Conservation (phyloP, 2,329 filamentous ascomycete genomes). For the Stagonosporopsis chrysanthemi region DNA sequence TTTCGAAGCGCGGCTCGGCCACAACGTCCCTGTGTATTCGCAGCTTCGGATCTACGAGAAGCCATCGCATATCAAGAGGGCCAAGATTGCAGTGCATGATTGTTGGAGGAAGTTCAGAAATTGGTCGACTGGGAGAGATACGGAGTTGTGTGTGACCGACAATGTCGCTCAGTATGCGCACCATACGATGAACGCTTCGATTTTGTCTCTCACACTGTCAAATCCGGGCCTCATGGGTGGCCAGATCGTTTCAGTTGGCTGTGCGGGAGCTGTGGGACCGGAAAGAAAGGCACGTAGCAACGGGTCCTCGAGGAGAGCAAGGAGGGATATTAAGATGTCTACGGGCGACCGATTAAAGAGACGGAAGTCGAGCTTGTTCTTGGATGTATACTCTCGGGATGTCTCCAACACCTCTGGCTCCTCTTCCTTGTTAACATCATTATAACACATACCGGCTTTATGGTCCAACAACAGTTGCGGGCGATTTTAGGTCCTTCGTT, state of each 20-base stretch:
- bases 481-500: no score
- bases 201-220: neutral
- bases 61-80: slow-evolving; percentile 1
- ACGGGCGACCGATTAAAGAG: neutral
- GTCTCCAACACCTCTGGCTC: neutral
- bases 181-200: neutral
- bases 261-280: neutral
- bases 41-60: slow-evolving; percentile 10
- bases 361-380: slow-evolving; percentile 11
- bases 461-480: neutral
- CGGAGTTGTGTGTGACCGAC: neutral
- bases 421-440: neutral
- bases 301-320: neutral
- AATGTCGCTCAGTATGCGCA: neutral
- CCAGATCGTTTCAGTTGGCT: neutral
- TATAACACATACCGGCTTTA: neutral
- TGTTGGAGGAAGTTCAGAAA: slow-evolving; percentile 11
- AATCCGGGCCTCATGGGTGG: neutral
- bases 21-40: neutral
- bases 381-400: slow-evolving; percentile 1
- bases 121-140: slow-evolving; percentile 7
- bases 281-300: neutral
- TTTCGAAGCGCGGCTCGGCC: neutral
- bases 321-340: slow-evolving; percentile 5
- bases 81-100: slow-evolving; percentile 1